A percentile compares a stretch with the other conserved stretches of the same genome.
Conservation (phyloP, 805 yeast genomes). For the Wickerhamomyces mucosus region DNA sequence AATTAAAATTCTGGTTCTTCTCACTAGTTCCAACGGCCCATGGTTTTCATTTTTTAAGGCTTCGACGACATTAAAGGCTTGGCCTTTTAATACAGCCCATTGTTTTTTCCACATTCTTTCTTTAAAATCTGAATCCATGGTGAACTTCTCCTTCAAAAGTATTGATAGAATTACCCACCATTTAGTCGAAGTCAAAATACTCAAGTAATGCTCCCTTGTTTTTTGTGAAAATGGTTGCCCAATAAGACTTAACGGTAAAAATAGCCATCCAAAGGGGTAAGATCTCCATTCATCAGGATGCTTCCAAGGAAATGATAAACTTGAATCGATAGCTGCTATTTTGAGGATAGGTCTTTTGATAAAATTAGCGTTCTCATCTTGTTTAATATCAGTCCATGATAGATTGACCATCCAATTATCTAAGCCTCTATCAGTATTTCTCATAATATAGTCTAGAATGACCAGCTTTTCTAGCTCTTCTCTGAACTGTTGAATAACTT, state of each 20-base stretch:
- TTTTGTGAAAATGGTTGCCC: constrained; percentile 56
- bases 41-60: constrained; percentile 44
- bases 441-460: constrained; percentile 58
- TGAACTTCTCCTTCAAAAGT: constrained; percentile 38
- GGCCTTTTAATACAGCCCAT: constrained; percentile 65
- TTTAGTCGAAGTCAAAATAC: constrained; percentile 43
- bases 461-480: constrained; percentile 61
- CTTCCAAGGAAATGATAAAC: constrained; percentile 71
- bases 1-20: constrained; percentile 46
- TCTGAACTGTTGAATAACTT: constrained; percentile 39
- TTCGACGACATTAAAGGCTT: constrained; percentile 68
- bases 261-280: constrained; percentile 73
- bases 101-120: constrained; percentile 60
- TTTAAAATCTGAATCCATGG: constrained; percentile 51
- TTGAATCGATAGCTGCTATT: constrained; percentile 70
- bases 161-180: constrained; percentile 65
- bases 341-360: constrained; percentile 30
- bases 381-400: no score
- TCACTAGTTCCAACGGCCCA: constrained; percentile 59
- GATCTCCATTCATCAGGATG: constrained; percentile 79
- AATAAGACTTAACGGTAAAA: constrained; percentile 50
- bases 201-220: constrained; percentile 48
- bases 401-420: constrained; percentile 73
- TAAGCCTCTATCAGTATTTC: constrained; percentile 66
- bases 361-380: constrained; percentile 10